Conservation (phyloP, 768 basidiomycete genomes). For the Rhodotorula taiwanensis region DNA sequence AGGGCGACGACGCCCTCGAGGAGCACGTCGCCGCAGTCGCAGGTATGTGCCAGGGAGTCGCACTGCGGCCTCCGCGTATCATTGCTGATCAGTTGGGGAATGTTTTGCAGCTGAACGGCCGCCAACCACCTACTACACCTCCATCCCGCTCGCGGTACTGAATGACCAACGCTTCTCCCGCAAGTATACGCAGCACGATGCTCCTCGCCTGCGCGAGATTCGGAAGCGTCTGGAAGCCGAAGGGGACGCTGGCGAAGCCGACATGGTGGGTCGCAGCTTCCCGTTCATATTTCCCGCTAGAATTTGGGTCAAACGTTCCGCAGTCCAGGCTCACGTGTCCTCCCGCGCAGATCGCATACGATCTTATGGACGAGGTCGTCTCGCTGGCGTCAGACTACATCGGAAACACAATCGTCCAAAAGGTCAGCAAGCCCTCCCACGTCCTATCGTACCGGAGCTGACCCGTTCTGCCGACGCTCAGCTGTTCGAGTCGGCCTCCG, state of each 20-base stretch:
- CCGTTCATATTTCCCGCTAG: too few species aligned
- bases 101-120: constrained; percentile 70
- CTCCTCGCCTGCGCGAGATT: constrained; percentile 84
- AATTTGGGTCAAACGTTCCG: too few species aligned
- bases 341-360: constrained; percentile 58
- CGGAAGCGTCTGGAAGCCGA: constrained; percentile 80
- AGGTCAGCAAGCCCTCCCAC: constrained; percentile 16
- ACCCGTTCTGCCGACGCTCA: constrained; percentile 49
- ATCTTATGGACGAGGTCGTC: constrained; percentile 90
- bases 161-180: constrained; percentile 32
- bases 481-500: constrained; percentile 82
- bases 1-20: constrained; percentile 68
- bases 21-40: constrained; percentile 75
- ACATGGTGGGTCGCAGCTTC: constrained; percentile 46
- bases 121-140: constrained; percentile 91
- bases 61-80: constrained; percentile 3
- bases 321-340: not conserved
- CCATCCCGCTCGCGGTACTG: constrained; percentile 73
- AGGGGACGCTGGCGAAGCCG: constrained; percentile 63
- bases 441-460: not conserved
- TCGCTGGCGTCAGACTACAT: constrained; percentile 96
- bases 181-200: constrained; percentile 58
- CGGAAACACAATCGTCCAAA: constrained; percentile 72
- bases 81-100: not conserved
- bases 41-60: too few species aligned